Base-by-base conservation (phyloP, 2,329 filamentous ascomycete species). In the Ophiocordyceps robertsii region DNA sequence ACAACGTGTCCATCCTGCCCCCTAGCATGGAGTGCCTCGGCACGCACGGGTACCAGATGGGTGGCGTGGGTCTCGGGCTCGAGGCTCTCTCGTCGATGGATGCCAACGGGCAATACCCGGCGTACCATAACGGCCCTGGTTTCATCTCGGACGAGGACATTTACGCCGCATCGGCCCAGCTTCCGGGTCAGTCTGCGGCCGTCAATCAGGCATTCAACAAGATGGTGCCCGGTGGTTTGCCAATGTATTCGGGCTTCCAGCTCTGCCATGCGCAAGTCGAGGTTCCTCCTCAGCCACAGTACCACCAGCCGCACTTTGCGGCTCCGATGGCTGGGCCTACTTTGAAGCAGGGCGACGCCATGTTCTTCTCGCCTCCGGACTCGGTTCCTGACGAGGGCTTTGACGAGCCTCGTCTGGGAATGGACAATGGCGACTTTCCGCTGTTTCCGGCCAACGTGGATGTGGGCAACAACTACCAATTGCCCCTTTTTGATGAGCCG, bases 361-460 rank as follows among this genome's bases (percentile, higher is more conserved):
- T 84, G 64, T 70, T 86, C 29, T 82, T 72, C 60, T 82, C 82
- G 11, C 78, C 82, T 10, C 78, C 82, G 39, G 70, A 70, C 36
- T 80, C 79, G 0, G 59, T 77, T 46, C 65, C 77, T 24, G 82
- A 87, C 46, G 81, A 86, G 52, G 73, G 71, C 33, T 83, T 78
- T 50, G 73, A 75, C 35, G 78, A 80, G 29, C 2, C 12, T 61
- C 64, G 29, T 62, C 14, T 61, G 39, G 63, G 57, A n/a, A 63
- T 57, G 10, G 62, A 67, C 21, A 63, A 64, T n/a, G 63, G 59
- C 11, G 82, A 86, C 57, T 87, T 86, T 51, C 71, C 74, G 16
- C 69, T 87, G 14, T 86, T 73, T 53, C 70, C 72, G 3, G 52
- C 50, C 11, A 53, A 54, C 30, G 55, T 62, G 41, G 56, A 58